Conservation (phyloP, 768 basidiomycete species). For the Leccinum pellstonianum region DNA sequence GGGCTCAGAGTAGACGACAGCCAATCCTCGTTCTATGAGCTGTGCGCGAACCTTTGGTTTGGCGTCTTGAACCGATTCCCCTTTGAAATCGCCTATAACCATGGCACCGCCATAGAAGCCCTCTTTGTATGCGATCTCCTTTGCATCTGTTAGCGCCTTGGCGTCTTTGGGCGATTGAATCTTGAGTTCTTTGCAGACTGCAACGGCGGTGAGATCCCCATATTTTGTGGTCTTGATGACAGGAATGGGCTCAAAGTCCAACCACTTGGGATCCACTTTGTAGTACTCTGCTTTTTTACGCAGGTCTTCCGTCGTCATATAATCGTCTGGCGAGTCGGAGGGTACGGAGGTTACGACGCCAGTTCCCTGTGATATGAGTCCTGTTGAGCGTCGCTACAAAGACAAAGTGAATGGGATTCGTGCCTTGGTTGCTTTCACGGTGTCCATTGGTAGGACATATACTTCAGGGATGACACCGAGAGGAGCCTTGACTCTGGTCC, state of each 20-base stretch:
- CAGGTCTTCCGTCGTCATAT: slow-evolving; percentile 82
- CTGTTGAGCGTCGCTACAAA: slow-evolving; percentile 5
- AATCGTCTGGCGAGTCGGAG: slow-evolving; percentile 98
- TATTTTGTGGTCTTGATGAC: slow-evolving; percentile 90
- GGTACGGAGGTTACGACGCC: slow-evolving; percentile 98
- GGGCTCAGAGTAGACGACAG: slow-evolving; percentile 93
- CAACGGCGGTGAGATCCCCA: slow-evolving; percentile 85
- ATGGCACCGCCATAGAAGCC: slow-evolving; percentile 96
- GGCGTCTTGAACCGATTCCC: slow-evolving; percentile 83
- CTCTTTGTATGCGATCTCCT: slow-evolving; percentile 97
- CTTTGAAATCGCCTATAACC: slow-evolving; percentile 89
- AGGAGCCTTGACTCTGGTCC: slow-evolving; percentile 88
- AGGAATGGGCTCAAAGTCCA: slow-evolving; percentile 78
- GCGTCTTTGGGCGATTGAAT: slow-evolving; percentile 94
- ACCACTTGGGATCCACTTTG: slow-evolving; percentile 90
- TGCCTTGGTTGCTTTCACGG: slow-evolving; percentile 91
- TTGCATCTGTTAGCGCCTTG: slow-evolving; percentile 92
- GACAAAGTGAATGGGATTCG: slow-evolving; percentile 7
- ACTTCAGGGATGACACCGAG: slow-evolving; percentile 80
- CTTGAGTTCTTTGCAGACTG: slow-evolving; percentile 83
- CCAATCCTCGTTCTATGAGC: slow-evolving; percentile 76
- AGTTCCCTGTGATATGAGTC: slow-evolving; percentile 62
- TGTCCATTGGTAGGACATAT: slow-evolving; percentile 98
- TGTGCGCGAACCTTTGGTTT: slow-evolving; percentile 84
- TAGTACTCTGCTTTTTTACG: slow-evolving; percentile 97